Base-by-base conservation (phyloP, 805 yeast species). In the Groenewaldozyma salmanticensis region DNA sequence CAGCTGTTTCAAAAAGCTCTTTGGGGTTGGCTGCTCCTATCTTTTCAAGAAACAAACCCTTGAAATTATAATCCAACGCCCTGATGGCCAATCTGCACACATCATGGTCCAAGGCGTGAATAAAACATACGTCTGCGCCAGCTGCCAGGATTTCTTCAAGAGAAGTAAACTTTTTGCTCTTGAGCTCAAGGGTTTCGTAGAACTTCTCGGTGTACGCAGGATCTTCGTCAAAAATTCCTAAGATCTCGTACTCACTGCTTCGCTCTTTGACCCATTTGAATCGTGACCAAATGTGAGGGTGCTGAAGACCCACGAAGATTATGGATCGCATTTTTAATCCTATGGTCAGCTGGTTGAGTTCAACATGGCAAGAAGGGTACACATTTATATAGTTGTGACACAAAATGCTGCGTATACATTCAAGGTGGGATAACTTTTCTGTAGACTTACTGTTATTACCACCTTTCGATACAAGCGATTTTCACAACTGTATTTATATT, bases 241-340 rank as follows among this genome's bases (percentile, higher is more conserved):
- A 33, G 3, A 40, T 27, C 19, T 20, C 27, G 31, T 35, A 40
- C 21, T 24, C 16, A 16, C 27, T 35, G n/a, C 31, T 16, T 21
- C 43, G 42, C 13, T 35, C 43, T 27, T 36, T 21, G 31, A 40
- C 38, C 19, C 21, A 40, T 22, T 27, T 31, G 4, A 40, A 19
- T 19, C 43, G 31, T 4, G 43, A 40, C 43, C 43, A 40, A 15
- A 40, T 36, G 21, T 40, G 43, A 3, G 43, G 43, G 24, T 40
- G 43, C 9, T 40, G 43, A n/a, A 40, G 35, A n/a, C 43, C 43
- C 21, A 40, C 20, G 35, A 40, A 40, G n/a, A n/a, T n/a, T n/a
- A n/a, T n/a, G n/a, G n/a, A n/a, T n/a, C n/a, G n/a, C n/a, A n/a
- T n/a, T n/a, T n/a, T n/a, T n/a, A n/a, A n/a, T n/a, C n/a, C n/a